Conservation (phyloP, 331 rosid genomes). For the Pyracantha coccinea region DNA sequence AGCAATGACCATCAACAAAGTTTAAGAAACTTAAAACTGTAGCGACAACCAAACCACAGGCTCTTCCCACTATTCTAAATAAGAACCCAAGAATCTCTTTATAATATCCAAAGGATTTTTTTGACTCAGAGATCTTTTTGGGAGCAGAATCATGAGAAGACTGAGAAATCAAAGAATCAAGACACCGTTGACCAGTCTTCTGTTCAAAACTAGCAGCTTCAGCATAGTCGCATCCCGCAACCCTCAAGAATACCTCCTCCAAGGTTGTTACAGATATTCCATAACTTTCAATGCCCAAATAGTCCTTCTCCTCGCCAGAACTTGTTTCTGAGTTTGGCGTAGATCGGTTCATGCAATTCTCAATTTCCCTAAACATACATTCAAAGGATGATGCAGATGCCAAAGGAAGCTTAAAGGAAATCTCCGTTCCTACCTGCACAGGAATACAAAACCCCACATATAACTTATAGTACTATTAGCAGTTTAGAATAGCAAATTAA, state of each 20-base stretch:
- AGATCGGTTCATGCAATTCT: slow-evolving; percentile 65
- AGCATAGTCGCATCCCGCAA: slow-evolving; percentile 76
- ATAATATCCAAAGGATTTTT: slow-evolving; percentile 44
- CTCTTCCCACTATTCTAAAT: slow-evolving; percentile 48
- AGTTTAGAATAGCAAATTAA: neutral
- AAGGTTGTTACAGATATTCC: slow-evolving; percentile 97
- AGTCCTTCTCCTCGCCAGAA: slow-evolving; percentile 21
- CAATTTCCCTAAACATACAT: slow-evolving; percentile 92
- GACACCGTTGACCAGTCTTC: slow-evolving; percentile 14
- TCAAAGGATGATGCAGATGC: slow-evolving; percentile 81
- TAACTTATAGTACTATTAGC: slow-evolving; percentile 3
- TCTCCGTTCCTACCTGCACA: slow-evolving; percentile 95
- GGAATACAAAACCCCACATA: slow-evolving; percentile 10
- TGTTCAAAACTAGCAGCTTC: slow-evolving; percentile 52
- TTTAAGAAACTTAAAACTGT: slow-evolving; percentile 43
- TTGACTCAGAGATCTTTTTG: slow-evolving; percentile 25
- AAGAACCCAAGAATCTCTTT: slow-evolving; percentile 46
- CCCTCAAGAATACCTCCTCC: slow-evolving; percentile 95
- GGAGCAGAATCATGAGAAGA: slow-evolving; percentile 37
- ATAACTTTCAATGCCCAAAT: slow-evolving; percentile 82
- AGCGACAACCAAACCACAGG: slow-evolving; percentile 50
- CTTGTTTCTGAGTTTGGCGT: slow-evolving; percentile 24
- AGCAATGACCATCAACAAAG: slow-evolving; percentile 50
- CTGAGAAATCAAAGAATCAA: slow-evolving; percentile 38
- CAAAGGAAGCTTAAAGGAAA: slow-evolving; percentile 96